A percentile compares a stretch with the other conserved stretches of the same genome.
phyloP scores from a whole-genome alignment of 768 basidiomycete species.

The Paxillus ammoniavirescens region DNA sequence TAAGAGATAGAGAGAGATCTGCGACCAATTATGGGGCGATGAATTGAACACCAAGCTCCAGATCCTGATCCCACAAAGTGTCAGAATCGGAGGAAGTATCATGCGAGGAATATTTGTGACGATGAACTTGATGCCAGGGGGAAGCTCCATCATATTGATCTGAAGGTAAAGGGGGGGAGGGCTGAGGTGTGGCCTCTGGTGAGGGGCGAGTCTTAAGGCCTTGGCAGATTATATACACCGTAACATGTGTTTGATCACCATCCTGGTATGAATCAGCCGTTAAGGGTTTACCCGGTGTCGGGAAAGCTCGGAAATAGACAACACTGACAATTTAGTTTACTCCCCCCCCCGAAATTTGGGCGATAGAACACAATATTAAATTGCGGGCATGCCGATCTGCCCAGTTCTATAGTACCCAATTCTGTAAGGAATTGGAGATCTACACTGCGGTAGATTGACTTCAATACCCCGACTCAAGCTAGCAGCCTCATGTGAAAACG shows the following conservation, averaged over 20 bases:
- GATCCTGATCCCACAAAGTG: constrained; percentile 13
- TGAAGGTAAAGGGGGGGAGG: too few relatives aligned
- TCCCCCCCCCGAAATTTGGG: not conserved
- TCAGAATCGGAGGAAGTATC: constrained; percentile 15
- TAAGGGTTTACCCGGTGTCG: too few relatives aligned
- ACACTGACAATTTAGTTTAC: not conserved
- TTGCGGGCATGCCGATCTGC: not conserved
- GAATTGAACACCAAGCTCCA: constrained; percentile 5
- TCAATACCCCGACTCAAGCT: constrained; percentile 1
- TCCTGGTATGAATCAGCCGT: too few relatives aligned
- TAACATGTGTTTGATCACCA: too few relatives aligned
- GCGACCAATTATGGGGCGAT: constrained; percentile 15
- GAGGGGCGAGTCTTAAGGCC: too few relatives aligned
- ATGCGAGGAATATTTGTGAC: constrained; percentile 24
- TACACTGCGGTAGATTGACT: constrained; percentile 10
- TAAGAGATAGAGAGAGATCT: constrained; percentile 12
- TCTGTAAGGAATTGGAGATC: constrained; percentile 3
- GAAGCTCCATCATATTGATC: constrained; percentile 30
- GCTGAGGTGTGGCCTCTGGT: too few relatives aligned
- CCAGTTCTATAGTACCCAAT: not conserved
- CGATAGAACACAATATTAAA: not conserved
- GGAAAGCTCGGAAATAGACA: not conserved
- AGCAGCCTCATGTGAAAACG: constrained; percentile 9
- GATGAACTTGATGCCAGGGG: constrained; percentile 33
- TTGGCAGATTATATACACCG: too few relatives aligned